A percentile compares a stretch with the other conserved stretches of the same genome.
Evolutionary conservation across 768 basidiomycete genomes (phyloP).

Genomic region (Candolleomyces eurysporus): DNA sequence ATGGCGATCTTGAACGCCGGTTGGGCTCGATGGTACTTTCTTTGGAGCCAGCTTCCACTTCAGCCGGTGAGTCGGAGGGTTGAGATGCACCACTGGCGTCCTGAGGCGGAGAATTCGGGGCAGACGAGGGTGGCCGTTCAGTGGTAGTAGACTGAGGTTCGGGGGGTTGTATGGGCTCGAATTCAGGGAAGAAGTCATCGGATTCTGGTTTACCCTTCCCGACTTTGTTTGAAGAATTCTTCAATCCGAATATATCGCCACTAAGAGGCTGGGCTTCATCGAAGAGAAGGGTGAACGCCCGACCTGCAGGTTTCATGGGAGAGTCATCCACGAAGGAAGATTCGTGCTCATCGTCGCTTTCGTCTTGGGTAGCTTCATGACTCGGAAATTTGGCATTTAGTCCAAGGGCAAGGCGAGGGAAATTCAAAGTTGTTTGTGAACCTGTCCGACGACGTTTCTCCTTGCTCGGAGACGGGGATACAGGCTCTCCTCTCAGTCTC

Average conservation of each 20-base stretch:
- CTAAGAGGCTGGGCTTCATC: conserved; percentile 34
- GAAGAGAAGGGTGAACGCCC: conserved; percentile 68
- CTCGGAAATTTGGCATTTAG: conserved; percentile 9
- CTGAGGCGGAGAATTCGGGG: too few relatives aligned
- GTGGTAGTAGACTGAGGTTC: too few relatives aligned
- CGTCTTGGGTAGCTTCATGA: conserved; percentile 16
- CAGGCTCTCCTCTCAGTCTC: conserved; percentile 77
- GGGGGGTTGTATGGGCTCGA: too few relatives aligned
- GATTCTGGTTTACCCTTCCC: background rate
- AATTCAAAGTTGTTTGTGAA: conserved; percentile 33
- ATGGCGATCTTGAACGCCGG: conserved; percentile 24
- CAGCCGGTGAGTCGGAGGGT: conserved; percentile 31
- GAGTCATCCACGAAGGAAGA: conserved; percentile 67
- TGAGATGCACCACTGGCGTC: too few relatives aligned
- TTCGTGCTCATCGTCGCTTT: conserved; percentile 32
- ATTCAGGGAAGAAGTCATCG: background rate
- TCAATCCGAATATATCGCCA: conserved; percentile 13
- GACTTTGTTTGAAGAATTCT: background rate
- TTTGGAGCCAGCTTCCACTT: conserved; percentile 24
- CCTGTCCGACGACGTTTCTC: conserved; percentile 59
- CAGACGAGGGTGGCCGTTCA: too few relatives aligned
- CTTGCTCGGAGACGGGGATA: conserved; percentile 80
- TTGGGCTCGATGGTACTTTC: conserved; percentile 7
- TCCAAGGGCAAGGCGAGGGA: conserved; percentile 30
- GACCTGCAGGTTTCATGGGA: conserved; percentile 63